These are phyloP conservation scores for Tripidium arundinaceum DNA, from an alignment of 202 grass and related monocot species.

Conservation along the genomic window DNA sequence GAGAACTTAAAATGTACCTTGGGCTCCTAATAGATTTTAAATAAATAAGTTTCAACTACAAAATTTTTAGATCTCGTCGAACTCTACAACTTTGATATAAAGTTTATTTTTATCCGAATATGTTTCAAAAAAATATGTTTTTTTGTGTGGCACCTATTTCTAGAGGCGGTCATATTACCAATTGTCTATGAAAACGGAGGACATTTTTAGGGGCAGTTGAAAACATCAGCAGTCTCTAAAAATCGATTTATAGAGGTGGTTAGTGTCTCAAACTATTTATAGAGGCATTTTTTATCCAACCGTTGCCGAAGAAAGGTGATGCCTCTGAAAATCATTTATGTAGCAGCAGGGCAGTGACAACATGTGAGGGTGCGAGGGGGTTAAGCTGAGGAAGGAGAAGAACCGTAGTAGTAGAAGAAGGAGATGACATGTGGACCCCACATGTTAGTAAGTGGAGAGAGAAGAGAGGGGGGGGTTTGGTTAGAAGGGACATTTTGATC, in stretches of 20 bases:
- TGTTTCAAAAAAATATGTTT: too few relatives aligned
- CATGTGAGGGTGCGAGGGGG: neutral
- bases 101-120: neutral
- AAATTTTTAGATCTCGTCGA: neutral
- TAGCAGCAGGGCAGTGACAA: neutral
- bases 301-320: neutral
- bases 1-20: neutral
- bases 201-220: neutral
- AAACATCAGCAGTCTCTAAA: neutral
- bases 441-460: too few relatives aligned
- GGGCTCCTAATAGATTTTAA: neutral
- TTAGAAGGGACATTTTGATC: neutral
- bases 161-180: neutral
- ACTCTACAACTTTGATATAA: neutral
- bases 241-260: neutral
- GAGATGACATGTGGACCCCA: too few relatives aligned
- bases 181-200: neutral
- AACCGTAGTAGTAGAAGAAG: too few relatives aligned
- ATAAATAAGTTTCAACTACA: neutral
- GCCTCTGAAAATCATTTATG: neutral
- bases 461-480: too few relatives aligned
- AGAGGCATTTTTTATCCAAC: too few relatives aligned
- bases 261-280: neutral
- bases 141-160: neutral
- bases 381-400: too few relatives aligned